Conservation (phyloP, 2,329 filamentous ascomycete genomes). For the Calycina herbarum region DNA sequence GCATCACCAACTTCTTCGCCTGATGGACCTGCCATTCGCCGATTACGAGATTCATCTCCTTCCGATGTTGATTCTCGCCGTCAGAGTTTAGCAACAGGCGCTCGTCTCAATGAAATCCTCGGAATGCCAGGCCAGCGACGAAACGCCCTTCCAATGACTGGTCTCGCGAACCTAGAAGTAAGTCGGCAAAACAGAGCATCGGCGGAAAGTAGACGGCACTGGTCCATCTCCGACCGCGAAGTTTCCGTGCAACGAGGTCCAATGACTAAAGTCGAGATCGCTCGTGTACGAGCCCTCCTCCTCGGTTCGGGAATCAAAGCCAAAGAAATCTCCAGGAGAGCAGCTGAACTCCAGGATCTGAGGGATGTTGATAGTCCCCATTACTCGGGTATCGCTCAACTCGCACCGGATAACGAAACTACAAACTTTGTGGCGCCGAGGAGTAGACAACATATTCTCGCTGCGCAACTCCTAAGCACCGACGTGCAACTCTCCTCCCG, state of each 20-base stretch:
- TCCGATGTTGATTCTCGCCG: conserved; percentile 33
- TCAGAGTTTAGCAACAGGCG: conserved; percentile 27
- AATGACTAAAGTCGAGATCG: conserved; percentile 71
- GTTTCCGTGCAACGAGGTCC: conserved; percentile 41
- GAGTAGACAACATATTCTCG: conserved; percentile 44
- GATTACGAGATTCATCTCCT: conserved; percentile 28
- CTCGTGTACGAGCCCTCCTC: conserved; percentile 73
- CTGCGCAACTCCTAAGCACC: conserved; percentile 50
- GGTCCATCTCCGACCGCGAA: conserved; percentile 51
- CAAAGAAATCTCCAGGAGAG: conserved; percentile 71
- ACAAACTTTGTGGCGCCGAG: conserved; percentile 23
- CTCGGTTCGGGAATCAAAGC: conserved; percentile 89
- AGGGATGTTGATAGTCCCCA: conserved; percentile 16
- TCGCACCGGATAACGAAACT: conserved; percentile 22
- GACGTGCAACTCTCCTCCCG: conserved; percentile 48
- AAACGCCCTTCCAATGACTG: conserved; percentile 45
- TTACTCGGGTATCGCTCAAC: conserved; percentile 30
- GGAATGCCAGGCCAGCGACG: conserved; percentile 37
- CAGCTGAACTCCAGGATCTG: conserved; percentile 40
- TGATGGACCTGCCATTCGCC: conserved; percentile 8
- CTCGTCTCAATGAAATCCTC: conserved; percentile 39
- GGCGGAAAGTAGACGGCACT: conserved; percentile 42
- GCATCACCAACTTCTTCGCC: conserved; percentile 37
- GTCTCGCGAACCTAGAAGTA: conserved; percentile 43
- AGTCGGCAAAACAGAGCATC: conserved; percentile 27